phyloP scores from a whole-genome alignment of 73 alveolate genomes.

The Tetrahymena elliotti region DNA sequence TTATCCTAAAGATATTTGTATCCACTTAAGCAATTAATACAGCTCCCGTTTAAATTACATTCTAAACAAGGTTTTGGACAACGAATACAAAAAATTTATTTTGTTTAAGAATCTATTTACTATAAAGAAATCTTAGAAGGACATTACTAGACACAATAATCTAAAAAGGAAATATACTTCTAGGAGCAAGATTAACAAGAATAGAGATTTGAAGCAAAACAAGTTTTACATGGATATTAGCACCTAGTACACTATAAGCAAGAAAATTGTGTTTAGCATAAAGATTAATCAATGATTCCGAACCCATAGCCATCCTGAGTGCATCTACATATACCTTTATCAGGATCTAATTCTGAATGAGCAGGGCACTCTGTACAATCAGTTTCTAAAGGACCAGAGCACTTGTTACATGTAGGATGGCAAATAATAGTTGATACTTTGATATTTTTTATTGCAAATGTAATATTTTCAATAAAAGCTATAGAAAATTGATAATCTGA shows the following conservation, averaged over 20 bases:
- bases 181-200: background rate
- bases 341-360: background rate
- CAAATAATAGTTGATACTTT: background rate
- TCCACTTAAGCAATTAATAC: background rate
- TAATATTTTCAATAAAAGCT: background rate
- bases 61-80: background rate
- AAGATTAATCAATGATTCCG: background rate
- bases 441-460: background rate
- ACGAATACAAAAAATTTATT: background rate
- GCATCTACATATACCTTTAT: background rate
- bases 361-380: background rate
- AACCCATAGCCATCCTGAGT: background rate
- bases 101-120: background rate
- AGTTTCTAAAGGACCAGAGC: background rate
- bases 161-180: background rate
- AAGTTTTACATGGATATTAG: background rate
- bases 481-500: background rate
- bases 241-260: background rate
- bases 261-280: background rate
- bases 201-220: background rate
- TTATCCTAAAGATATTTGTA: background rate
- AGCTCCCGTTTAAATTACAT: background rate
- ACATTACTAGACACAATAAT: background rate
- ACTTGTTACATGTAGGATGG: background rate
- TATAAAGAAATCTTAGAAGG: background rate